Conservation (phyloP, 78 protist species). For the Planoprotostelium fungivorum region DNA sequence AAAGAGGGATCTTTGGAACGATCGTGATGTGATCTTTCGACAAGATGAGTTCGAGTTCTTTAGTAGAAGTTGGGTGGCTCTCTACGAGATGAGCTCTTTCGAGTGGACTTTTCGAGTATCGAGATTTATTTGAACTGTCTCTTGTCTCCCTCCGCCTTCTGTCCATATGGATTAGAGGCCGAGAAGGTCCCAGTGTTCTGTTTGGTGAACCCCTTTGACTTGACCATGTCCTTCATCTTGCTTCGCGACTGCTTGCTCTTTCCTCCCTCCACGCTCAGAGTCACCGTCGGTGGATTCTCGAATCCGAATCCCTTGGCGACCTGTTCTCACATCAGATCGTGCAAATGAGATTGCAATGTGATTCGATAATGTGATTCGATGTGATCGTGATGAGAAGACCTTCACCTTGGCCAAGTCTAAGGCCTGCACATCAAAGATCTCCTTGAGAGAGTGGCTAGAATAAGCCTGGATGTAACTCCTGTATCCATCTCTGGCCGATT, state of each 20-base stretch:
- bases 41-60: no score
- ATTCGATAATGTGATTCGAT: no score
- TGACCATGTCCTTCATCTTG: neutral
- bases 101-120: no score
- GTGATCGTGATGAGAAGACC: neutral
- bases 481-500: conserved; percentile 92
- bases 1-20: no score
- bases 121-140: no score
- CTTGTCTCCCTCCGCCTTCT: neutral
- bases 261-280: neutral
- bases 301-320: conserved; percentile 58
- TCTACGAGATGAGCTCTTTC: no score
- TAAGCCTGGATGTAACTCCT: conserved; percentile 93
- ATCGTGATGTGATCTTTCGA: no score
- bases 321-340: no score
- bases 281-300: conserved; percentile 52
- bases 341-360: no score
- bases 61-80: no score
- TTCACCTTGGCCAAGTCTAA: conserved; percentile 73
- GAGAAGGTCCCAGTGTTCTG: no score
- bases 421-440: conserved; percentile 80
- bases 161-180: neutral
- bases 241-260: neutral
- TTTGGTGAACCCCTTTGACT: no score
- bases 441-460: conserved; percentile 91